Conservation (phyloP, 768 basidiomycete genomes). For the Suillus americanus region DNA sequence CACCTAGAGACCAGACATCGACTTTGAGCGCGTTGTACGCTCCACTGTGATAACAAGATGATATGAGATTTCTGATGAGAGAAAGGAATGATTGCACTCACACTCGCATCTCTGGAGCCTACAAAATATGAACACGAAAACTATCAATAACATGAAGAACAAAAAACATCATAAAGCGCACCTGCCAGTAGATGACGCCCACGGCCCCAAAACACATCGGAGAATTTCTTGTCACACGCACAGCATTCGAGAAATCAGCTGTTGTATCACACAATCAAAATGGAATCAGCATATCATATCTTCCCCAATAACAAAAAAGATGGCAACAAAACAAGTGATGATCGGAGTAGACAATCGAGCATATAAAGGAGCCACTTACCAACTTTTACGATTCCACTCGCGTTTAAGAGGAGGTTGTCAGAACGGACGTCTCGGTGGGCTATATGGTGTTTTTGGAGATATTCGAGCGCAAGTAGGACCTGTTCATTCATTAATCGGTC, state of each 20-base stretch:
- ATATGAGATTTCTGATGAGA: constrained; percentile 9
- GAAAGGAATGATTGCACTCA: constrained; percentile 34
- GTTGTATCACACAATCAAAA: neutral
- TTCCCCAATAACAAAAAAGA: neutral
- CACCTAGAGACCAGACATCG: constrained; percentile 81
- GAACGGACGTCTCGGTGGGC: constrained; percentile 85
- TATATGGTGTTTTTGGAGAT: constrained; percentile 62
- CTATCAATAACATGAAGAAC: neutral
- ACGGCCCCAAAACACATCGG: constrained; percentile 57
- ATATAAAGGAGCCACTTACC: constrained; percentile 41
- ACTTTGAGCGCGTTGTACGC: constrained; percentile 73
- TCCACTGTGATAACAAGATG: constrained; percentile 40
- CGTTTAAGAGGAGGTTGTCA: constrained; percentile 77
- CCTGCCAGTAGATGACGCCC: constrained; percentile 83
- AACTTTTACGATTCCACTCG: constrained; percentile 69
- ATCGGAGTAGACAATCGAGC: neutral
- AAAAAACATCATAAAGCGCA: constrained; percentile 24
- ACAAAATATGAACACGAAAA: neutral
- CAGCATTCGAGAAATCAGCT: constrained; percentile 84
- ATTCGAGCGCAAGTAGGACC: constrained; percentile 66
- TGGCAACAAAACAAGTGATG: constrained; percentile 1
- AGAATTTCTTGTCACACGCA: constrained; percentile 52
- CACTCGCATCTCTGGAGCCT: constrained; percentile 77
- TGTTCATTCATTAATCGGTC: constrained; percentile 24
- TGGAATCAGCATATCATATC: constrained; percentile 3